phyloP scores from a whole-genome alignment of 495 filamentous ascomycete species.

The Xylaria castorea region DNA sequence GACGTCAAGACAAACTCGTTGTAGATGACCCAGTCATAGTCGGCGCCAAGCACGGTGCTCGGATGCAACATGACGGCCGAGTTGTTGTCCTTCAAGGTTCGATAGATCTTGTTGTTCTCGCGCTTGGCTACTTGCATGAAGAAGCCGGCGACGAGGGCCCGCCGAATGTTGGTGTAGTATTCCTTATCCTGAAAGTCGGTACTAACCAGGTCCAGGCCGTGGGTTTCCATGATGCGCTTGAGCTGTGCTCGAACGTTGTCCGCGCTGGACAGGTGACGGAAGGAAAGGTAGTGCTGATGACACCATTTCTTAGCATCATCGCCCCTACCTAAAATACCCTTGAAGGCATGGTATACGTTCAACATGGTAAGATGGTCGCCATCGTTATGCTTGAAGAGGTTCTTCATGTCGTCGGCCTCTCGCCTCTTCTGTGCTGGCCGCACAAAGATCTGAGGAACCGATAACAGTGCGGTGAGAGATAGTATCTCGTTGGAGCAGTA shows the following conservation, averaged over 20 bases:
- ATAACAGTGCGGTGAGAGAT: slow-evolving; percentile 91
- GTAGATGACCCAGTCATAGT: slow-evolving; percentile 96
- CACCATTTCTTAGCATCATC: slow-evolving; percentile 87
- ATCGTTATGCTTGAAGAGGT: slow-evolving; percentile 87
- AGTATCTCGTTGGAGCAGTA: slow-evolving; percentile 99
- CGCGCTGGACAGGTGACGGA: slow-evolving; percentile 85
- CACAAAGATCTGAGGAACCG: slow-evolving; percentile 93
- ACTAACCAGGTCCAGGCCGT: slow-evolving; percentile 82
- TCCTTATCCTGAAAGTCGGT: slow-evolving; percentile 94
- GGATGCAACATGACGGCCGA: slow-evolving; percentile 86
- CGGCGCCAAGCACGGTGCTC: slow-evolving; percentile 80
- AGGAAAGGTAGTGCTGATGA: slow-evolving; percentile 95
- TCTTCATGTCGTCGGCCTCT: slow-evolving; percentile 98
- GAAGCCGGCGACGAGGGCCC: slow-evolving; percentile 92
- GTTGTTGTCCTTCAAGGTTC: slow-evolving; percentile 92
- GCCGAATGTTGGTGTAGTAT: slow-evolving; percentile 96
- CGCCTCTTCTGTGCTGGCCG: slow-evolving; percentile 83
- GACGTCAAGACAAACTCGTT: slow-evolving; percentile 98
- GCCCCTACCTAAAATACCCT: slow-evolving; percentile 69
- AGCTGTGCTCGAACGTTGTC: slow-evolving; percentile 93
- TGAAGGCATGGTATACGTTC: slow-evolving; percentile 99
- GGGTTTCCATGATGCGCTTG: slow-evolving; percentile 93
- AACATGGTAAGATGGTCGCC: slow-evolving; percentile 96
- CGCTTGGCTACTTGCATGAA: slow-evolving; percentile 99
- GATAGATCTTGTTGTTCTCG: slow-evolving; percentile 83